Conservation (phyloP, 257 asterid species). For the Gardenia jasminoides region DNA sequence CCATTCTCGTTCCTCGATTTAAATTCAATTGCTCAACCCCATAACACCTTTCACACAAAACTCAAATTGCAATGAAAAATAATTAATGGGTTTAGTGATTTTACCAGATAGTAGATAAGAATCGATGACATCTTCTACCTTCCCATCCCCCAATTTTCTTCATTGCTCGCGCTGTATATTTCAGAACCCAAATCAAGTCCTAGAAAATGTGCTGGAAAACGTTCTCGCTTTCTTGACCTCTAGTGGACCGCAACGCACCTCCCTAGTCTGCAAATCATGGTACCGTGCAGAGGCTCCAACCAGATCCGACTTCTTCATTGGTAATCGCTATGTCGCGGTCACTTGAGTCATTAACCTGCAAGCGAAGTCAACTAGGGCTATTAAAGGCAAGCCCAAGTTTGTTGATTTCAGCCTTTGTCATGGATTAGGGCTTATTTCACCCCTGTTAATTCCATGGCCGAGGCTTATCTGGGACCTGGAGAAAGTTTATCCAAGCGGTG, state of each 20-base stretch:
- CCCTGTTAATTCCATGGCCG: slow-evolving; percentile 29
- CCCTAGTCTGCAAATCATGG: slow-evolving; percentile 55
- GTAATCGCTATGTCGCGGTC: slow-evolving; percentile 49
- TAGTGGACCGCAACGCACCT: slow-evolving; percentile 52
- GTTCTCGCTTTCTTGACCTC: slow-evolving; percentile 48
- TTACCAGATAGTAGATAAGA: no score
- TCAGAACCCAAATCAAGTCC: slow-evolving; percentile 45
- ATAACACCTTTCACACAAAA: no score
- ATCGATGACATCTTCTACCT: no score
- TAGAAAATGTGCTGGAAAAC: slow-evolving; percentile 51
- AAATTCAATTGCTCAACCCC: no score
- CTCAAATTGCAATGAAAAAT: no score
- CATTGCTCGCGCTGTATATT: no score
- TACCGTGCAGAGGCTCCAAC: slow-evolving; percentile 46
- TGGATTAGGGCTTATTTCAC: slow-evolving; percentile 43
- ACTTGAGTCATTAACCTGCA: slow-evolving; percentile 38
- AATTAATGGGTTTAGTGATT: no score
- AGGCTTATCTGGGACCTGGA: slow-evolving; percentile 38
- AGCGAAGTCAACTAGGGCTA: slow-evolving; percentile 30
- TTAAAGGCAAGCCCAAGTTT: slow-evolving; percentile 53
- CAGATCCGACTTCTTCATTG: slow-evolving; percentile 53
- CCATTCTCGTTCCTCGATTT: no score
- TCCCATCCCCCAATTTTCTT: no score
- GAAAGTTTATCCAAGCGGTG: slow-evolving; percentile 44
- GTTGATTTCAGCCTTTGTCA: slow-evolving; percentile 53